phyloP scores from a whole-genome alignment of 1,284 basidiomycete genomes.

The Ustilago lituana region DNA sequence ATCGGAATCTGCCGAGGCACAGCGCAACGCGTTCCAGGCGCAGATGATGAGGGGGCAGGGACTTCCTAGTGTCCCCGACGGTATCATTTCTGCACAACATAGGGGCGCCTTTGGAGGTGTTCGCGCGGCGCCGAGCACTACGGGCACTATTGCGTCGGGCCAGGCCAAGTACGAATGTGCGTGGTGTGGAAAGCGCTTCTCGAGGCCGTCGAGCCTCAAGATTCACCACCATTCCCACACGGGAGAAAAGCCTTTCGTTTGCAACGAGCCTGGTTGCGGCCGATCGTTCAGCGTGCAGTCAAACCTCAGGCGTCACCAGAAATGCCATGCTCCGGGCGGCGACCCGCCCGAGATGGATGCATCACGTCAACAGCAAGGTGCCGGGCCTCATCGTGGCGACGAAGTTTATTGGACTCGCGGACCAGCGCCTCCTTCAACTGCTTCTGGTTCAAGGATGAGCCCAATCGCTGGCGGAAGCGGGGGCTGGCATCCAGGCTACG shows the following conservation, averaged over 20 bases:
- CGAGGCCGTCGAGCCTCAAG: constrained; percentile 61
- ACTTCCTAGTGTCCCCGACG: constrained; percentile 36
- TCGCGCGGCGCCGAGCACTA: constrained; percentile 29
- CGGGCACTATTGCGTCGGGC: constrained; percentile 45
- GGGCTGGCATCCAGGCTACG: constrained; percentile 34
- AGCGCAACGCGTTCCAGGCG: constrained; percentile 41
- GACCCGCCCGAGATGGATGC: constrained; percentile 33
- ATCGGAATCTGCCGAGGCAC: constrained; percentile 35
- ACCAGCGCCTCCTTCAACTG: constrained; percentile 24
- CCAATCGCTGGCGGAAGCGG: constrained; percentile 26
- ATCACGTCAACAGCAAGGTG: constrained; percentile 28
- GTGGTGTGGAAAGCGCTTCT: constrained; percentile 63
- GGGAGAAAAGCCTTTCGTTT: constrained; percentile 64
- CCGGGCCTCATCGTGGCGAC: constrained; percentile 19
- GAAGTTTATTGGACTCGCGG: constrained; percentile 35
- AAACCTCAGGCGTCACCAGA: constrained; percentile 64
- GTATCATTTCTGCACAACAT: constrained; percentile 40
- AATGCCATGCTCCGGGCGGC: constrained; percentile 49
- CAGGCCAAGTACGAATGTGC: constrained; percentile 62
- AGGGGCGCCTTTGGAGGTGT: constrained; percentile 30
- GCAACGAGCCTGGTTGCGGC: constrained; percentile 61
- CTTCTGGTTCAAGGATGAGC: constrained; percentile 32
- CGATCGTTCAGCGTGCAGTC: constrained; percentile 64
- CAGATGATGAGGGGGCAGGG: constrained; percentile 43
- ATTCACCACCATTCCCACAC: constrained; percentile 66